Base-by-base conservation (phyloP, 2,329 filamentous ascomycete genomes). In the Dryadomyces quercus-mongolicae region DNA sequence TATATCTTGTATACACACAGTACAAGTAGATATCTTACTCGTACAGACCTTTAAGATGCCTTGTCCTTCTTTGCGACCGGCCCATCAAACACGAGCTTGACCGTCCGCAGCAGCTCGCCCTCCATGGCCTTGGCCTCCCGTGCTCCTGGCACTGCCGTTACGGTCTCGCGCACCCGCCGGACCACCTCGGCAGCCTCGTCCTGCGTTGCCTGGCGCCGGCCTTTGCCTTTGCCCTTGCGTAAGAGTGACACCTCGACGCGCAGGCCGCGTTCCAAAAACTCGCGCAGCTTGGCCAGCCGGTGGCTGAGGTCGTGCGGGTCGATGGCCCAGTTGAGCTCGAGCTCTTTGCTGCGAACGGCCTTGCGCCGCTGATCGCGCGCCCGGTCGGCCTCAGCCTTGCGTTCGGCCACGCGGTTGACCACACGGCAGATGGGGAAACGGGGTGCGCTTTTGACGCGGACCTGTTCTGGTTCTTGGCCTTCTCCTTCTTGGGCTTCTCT, bases 241-340 rank as follows among this genome's bases (percentile, higher is more conserved):
- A 81, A 80, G 50, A 96, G 62, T 53, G 85, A 62, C 12, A 96
- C 64, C 65, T 93, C 85, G 20, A 96, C 88, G 64, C 76, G 82
- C 65, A 79, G 77, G 1, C 90, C 90, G 66, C 88, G 88, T 9
- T 66, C 71, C 64, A 96, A 65, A 65, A 95, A 95, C 53, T 71
- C 74, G 57, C 70, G 70, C 62, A 92, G 66, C 70, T 82, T 80
- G 63, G 78, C 78, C 66, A 93, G 66, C 64, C 84, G 80, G 66
- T 87, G 84, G n/a, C 70, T 70, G 52, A 95, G 67, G 71, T 96
- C 91, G 64, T 92, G 79, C 13, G 68, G 64, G 57, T 82, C 83
- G 63, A 95, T 94, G 38, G 85, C 83, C 91, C 91, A 97, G 67
- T 89, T 92, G 62, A 97, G 62, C 70, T 96, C 91, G n/a, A 96